Base-by-base conservation (phyloP, 108 stramenopile species). In the Cyclotella choctawhatcheeana region DNA sequence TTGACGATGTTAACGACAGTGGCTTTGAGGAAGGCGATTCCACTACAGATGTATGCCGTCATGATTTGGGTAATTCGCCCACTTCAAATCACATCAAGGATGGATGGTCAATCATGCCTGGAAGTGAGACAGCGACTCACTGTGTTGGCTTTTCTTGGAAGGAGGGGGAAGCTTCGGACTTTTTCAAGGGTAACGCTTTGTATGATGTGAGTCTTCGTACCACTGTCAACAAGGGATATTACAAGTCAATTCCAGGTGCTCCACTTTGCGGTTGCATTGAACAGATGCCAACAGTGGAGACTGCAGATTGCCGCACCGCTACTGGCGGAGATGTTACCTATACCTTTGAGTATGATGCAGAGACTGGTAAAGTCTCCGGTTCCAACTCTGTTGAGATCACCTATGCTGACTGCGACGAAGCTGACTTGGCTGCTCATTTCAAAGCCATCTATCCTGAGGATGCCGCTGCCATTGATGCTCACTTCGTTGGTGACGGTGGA, bases 261-360 rank as follows among this genome's bases (percentile, higher is more conserved):
- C 82, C 82, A 40, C 74, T 83, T 64, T 83, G 82, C 37, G 76
- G 58, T 26, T 83, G 82, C 62, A 31, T 76, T 10, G 82, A 83
- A 27, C 74, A 80, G 53, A 72, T 73, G 73, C 66, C 74, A 31
- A 67, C 62, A 0, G 79, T 73, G 21, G 68, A 30, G 20, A 21
- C 24, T 26, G 51, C 70, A 18, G 44, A 33, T 21, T 71, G 76
- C 34, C 40, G 64, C 18, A 55, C 22, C 16, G 76, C 65, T 25
- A 26, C 44, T 20, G 44, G 0, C 2, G 44, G 26, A 16, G 22
- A 16, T 27, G 27, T 67, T 16, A 32, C 14, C 22, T 74, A 69
- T 40, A 47, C 75, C 12, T 71, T 67, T 44, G 3, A 24, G 10
- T 17, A 40, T 24, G 73, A 68, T 47, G 44, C 47, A 13, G 70